phyloP scores from a whole-genome alignment of 192 early-diverging fungal species.

The Geranomyces michiganensis region DNA sequence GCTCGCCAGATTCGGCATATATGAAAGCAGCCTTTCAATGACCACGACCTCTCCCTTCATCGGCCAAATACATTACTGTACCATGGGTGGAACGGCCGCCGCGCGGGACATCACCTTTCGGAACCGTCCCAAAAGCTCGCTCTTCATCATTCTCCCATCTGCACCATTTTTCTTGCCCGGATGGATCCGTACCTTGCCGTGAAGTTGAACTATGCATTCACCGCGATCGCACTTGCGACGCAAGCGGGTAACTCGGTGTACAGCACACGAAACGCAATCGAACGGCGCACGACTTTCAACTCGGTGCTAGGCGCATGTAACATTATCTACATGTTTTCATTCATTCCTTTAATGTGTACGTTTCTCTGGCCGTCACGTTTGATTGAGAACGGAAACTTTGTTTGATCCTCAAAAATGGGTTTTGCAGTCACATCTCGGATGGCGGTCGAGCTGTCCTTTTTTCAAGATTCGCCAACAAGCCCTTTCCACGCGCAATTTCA shows the following conservation, averaged over 20 bases:
- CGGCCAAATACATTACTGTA: no score
- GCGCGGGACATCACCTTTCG: no score
- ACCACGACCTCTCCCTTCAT: no score
- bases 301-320: slow-evolving; percentile 1
- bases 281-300: slow-evolving; percentile 12
- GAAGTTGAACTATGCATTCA: slow-evolving; percentile 5
- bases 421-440: slow-evolving; percentile 8
- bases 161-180: no score
- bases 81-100: no score
- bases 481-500: not conserved
- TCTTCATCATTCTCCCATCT: no score
- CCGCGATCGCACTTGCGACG: slow-evolving; percentile 10
- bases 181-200: not conserved
- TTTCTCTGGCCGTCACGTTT: not conserved
- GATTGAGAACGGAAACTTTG: not conserved
- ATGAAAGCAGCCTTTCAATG: no score
- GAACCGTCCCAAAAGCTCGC: no score
- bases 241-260: slow-evolving; percentile 13
- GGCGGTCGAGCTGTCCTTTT: slow-evolving; percentile 10
- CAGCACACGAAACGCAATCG: not conserved
- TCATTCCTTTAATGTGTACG: slow-evolving; percentile 21
- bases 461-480: not conserved
- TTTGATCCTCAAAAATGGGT: not conserved
- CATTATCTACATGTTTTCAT: slow-evolving; percentile 10
- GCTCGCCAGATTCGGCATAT: no score